Evolutionary conservation across 108 stramenopile genomes (phyloP).

Genomic region (Nitzschia sp.): DNA sequence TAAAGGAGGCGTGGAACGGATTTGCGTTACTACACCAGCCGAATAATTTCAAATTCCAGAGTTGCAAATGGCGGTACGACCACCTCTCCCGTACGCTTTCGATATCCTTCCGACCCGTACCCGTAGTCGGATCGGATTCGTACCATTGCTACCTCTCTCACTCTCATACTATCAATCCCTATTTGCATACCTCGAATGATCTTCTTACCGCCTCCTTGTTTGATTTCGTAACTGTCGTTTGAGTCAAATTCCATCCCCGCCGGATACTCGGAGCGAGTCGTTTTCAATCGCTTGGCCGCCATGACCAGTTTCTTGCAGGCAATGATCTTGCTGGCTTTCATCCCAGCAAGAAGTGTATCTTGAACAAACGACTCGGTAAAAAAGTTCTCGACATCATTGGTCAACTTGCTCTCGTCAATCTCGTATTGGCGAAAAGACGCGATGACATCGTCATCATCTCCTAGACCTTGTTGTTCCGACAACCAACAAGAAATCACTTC

Average conservation of each 20-base stretch:
- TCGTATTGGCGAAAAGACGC: constrained; percentile 27
- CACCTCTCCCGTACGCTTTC: constrained; percentile 47
- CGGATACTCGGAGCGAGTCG: constrained; percentile 28
- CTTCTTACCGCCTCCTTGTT: constrained; percentile 33
- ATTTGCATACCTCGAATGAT: constrained; percentile 48
- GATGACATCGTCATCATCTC: constrained; percentile 4
- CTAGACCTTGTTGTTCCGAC: constrained; percentile 51
- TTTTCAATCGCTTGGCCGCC: constrained; percentile 50
- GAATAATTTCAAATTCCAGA: constrained; percentile 55
- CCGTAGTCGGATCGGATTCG: constrained; percentile 61
- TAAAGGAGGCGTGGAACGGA: too few relatives aligned
- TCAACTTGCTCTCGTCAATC: constrained; percentile 42
- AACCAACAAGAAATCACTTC: constrained; percentile 67
- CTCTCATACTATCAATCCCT: constrained; percentile 42
- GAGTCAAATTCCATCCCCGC: constrained; percentile 56
- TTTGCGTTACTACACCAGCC: too few relatives aligned
- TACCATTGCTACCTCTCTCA: constrained; percentile 40
- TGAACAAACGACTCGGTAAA: constrained; percentile 59
- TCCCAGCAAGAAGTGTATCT: constrained; percentile 26
- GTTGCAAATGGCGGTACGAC: constrained; percentile 66
- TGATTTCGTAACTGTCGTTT: constrained; percentile 25
- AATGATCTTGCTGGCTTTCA: constrained; percentile 31
- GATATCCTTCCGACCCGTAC: constrained; percentile 60
- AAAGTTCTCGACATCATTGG: constrained; percentile 22
- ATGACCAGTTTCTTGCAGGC: constrained; percentile 68